Percentiles rank a stretch among this genome's conserved stretches.
These are phyloP conservation scores for Picochlorum sp. DNA, from an alignment of 139 green algal genomes.

Conservation along the genomic window DNA sequence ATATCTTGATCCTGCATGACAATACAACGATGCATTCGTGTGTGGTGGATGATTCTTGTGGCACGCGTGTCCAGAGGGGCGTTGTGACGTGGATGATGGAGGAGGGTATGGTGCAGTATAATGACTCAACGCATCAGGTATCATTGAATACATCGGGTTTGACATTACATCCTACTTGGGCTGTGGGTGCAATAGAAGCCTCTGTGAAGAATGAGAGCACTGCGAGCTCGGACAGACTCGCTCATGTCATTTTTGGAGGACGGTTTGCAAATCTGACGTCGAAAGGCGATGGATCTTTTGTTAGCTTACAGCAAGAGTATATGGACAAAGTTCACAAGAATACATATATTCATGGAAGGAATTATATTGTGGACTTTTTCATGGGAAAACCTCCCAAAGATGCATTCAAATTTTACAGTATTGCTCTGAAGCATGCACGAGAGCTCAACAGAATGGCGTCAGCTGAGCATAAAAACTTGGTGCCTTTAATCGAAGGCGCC, in stretches of 20 bases:
- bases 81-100: too few species aligned
- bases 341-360: not conserved
- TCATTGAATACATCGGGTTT: not conserved
- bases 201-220: too few species aligned
- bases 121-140: not conserved
- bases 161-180: not conserved
- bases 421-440: conserved; percentile 19
- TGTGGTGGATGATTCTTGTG: too few species aligned
- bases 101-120: too few species aligned
- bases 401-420: conserved; percentile 13
- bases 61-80: too few species aligned
- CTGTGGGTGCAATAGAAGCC: not conserved
- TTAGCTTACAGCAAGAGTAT: not conserved
- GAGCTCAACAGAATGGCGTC: conserved; percentile 24
- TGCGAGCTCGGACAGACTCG: not conserved
- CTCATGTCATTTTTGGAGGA: not conserved
- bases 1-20: too few species aligned
- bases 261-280: not conserved
- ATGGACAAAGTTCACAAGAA: not conserved
- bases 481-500: conserved; percentile 61
- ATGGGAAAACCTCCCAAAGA: not conserved
- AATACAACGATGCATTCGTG: too few species aligned
- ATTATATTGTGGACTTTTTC: not conserved
- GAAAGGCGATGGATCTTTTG: not conserved
- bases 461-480: conserved; percentile 44